These are phyloP conservation scores for Alternaria brassicae DNA, from an alignment of 2,329 filamentous ascomycete genomes.

Conservation along the genomic window DNA sequence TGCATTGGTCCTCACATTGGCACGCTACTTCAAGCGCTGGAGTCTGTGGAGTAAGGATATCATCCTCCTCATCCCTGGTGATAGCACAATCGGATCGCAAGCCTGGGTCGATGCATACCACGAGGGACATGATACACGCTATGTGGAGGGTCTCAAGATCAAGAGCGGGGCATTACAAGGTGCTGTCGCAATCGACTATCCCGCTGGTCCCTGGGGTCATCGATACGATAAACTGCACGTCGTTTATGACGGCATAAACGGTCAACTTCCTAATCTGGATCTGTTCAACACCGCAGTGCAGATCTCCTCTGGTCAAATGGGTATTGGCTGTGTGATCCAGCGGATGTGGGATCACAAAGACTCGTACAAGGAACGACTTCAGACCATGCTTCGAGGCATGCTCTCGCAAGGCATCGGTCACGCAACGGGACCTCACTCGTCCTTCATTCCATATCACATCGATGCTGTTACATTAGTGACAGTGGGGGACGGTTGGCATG, in stretches of 20 bases:
- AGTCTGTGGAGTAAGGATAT: constrained; percentile 99
- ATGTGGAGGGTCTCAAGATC: constrained; percentile 77
- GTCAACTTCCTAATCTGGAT: constrained; percentile 93
- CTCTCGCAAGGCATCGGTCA: constrained; percentile 88
- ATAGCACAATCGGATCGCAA: constrained; percentile 88
- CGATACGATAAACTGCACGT: constrained; percentile 89
- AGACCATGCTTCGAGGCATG: constrained; percentile 92
- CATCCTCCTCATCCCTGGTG: constrained; percentile 85
- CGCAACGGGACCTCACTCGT: constrained; percentile 88
- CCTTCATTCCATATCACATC: constrained; percentile 97
- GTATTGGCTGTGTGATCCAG: constrained; percentile 82
- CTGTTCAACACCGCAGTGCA: constrained; percentile 92
- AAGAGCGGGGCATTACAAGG: constrained; percentile 95
- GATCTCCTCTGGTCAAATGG: constrained; percentile 91
- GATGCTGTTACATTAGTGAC: constrained; percentile 94
- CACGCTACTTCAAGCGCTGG: constrained; percentile 96
- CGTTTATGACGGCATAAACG: constrained; percentile 94
- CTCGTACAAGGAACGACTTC: constrained; percentile 79
- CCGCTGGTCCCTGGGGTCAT: constrained; percentile 70
- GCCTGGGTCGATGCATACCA: constrained; percentile 99
- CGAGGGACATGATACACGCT: constrained; percentile 76
- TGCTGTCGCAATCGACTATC: constrained; percentile 91
- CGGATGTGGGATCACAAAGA: constrained; percentile 81
- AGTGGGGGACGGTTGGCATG: constrained; percentile 90
- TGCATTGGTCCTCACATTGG: constrained; percentile 82